A percentile compares a stretch with the other conserved stretches of the same genome.
Evolutionary conservation across 306 rosid genomes (phyloP).

Genomic region (Ormosia emarginata): DNA sequence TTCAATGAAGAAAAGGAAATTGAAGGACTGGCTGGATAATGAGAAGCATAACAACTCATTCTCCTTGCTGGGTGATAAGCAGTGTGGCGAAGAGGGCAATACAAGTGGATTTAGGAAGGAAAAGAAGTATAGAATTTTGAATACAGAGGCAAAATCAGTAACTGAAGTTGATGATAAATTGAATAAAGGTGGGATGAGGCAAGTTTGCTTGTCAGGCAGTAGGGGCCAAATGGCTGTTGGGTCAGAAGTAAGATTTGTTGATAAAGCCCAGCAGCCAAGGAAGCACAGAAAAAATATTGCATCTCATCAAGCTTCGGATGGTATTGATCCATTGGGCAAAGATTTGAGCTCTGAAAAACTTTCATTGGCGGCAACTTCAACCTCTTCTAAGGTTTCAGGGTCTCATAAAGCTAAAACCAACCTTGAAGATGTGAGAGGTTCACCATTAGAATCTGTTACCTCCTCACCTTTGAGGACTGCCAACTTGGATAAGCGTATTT

Average conservation of each 20-base stretch:
- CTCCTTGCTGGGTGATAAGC: slow-evolving; percentile 33
- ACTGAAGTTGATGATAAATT: slow-evolving; percentile 38
- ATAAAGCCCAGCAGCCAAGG: slow-evolving; percentile 28
- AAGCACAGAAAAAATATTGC: slow-evolving; percentile 35
- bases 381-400: slow-evolving; percentile 75
- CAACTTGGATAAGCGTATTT: slow-evolving; percentile 37
- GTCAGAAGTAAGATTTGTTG: slow-evolving; percentile 29
- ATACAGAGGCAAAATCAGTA: slow-evolving; percentile 21
- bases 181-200: slow-evolving; percentile 35
- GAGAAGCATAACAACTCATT: slow-evolving; percentile 31
- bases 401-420: slow-evolving; percentile 47
- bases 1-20: slow-evolving; percentile 57
- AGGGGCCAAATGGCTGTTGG: slow-evolving; percentile 23
- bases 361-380: slow-evolving; percentile 60
- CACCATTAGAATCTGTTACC: slow-evolving; percentile 76
- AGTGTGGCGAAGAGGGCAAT: slow-evolving; percentile 38
- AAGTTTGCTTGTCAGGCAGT: slow-evolving; percentile 27
- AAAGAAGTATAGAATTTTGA: slow-evolving; percentile 37
- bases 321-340: slow-evolving; percentile 40
- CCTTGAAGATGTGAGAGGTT: slow-evolving; percentile 52
- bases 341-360: slow-evolving; percentile 39
- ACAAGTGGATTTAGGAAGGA: slow-evolving; percentile 47
- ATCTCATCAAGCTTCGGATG: slow-evolving; percentile 34
- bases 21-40: slow-evolving; percentile 43
- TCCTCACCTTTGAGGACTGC: slow-evolving; percentile 63